Percentiles rank a stretch among this genome's conserved stretches.
Conservation (phyloP, 2,329 filamentous ascomycete species). For the Sporothrix luriei region DNA sequence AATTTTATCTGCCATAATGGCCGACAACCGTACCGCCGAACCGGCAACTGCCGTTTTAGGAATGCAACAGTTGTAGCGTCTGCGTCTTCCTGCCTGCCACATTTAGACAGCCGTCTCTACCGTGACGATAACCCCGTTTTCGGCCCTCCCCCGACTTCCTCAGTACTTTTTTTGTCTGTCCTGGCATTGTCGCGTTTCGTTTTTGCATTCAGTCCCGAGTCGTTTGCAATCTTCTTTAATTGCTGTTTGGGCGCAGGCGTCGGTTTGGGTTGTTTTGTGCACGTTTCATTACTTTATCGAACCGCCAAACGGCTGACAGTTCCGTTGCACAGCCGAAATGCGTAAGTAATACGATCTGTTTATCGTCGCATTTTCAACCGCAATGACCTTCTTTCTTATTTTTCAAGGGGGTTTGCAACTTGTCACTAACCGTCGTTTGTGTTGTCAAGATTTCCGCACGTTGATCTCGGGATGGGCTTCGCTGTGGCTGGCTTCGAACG, state of each 20-base stretch:
- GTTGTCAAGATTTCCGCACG: neutral
- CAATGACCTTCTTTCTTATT: too few species aligned
- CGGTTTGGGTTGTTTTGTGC: neutral
- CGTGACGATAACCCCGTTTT: constrained; percentile 1
- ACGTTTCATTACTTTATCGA: neutral
- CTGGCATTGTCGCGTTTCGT: too few species aligned
- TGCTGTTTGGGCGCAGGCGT: constrained; percentile 7
- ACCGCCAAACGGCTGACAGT: neutral
- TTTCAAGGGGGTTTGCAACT: neutral
- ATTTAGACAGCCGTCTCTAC: constrained; percentile 18
- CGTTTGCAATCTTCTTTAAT: neutral
- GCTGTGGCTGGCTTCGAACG: constrained; percentile 27
- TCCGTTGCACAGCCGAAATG: neutral
- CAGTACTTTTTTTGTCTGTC: neutral
- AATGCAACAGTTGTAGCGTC: constrained; percentile 12
- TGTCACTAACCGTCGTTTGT: neutral
- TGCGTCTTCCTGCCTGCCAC: neutral
- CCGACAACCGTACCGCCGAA: too few species aligned
- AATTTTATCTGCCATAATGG: too few species aligned
- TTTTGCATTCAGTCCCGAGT: neutral
- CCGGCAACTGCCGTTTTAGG: constrained; percentile 24
- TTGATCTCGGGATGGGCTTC: constrained; percentile 18
- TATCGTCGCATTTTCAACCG: neutral
- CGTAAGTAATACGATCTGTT: neutral
- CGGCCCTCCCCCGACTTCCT: constrained; percentile 11